A percentile compares a stretch with the other conserved stretches of the same genome.
Conservation (phyloP, 495 filamentous ascomycete genomes). For the Neurospora pannonica region DNA sequence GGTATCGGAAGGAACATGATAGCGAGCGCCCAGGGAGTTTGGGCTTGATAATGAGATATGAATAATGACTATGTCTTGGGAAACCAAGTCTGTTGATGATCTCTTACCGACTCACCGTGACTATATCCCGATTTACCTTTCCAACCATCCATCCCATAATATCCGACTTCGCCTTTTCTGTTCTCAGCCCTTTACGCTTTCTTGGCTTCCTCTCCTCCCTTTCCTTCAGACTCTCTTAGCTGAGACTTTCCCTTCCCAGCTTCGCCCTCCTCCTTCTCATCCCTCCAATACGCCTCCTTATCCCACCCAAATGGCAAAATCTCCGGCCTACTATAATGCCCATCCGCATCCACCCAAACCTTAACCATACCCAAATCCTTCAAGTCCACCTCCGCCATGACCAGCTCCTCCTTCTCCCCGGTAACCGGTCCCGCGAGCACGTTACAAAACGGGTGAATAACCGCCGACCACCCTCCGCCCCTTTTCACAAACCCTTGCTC, state of each 20-base stretch:
- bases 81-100: background rate
- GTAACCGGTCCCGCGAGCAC: constrained; percentile 27
- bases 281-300: constrained; percentile 23
- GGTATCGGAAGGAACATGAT: background rate
- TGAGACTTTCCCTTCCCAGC: background rate
- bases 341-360: constrained; percentile 29
- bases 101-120: background rate
- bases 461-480: constrained; percentile 31
- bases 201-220: background rate
- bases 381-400: constrained; percentile 31
- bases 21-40: background rate
- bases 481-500: constrained; percentile 30
- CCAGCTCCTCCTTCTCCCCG: constrained; percentile 23
- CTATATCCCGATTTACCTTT: background rate
- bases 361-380: constrained; percentile 26
- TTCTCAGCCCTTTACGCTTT: background rate
- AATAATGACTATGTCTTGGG: background rate
- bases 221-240: background rate
- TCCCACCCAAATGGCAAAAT: constrained; percentile 26
- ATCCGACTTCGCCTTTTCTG: background rate
- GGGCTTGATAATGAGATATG: background rate
- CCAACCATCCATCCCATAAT: background rate
- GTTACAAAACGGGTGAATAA: constrained; percentile 28
- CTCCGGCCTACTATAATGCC: constrained; percentile 34
- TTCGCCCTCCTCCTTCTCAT: constrained; percentile 15